Percentiles rank a stretch among this genome's conserved stretches.
phyloP scores from a whole-genome alignment of 1,284 basidiomycete species.

The Megacollybia platyphylla region DNA sequence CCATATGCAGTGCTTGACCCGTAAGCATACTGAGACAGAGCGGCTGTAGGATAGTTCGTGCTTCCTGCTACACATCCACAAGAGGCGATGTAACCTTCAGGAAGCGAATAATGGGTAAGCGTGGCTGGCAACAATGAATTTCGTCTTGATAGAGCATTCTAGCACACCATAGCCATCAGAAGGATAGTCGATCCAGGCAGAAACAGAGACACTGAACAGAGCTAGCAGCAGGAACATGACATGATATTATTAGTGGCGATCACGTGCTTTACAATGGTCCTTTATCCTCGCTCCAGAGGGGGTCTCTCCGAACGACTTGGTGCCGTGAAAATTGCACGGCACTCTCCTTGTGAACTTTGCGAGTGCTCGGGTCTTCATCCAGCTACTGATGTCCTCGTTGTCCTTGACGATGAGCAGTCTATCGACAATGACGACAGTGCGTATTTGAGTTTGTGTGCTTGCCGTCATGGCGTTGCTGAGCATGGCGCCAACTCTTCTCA shows the following conservation, averaged over 20 bases:
- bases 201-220: background rate
- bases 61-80: slow-evolving; percentile 57
- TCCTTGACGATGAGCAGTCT: slow-evolving; percentile 41
- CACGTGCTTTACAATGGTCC: slow-evolving; percentile 25
- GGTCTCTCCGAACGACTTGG: slow-evolving; percentile 30
- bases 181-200: slow-evolving; percentile 48
- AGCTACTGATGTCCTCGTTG: slow-evolving; percentile 38
- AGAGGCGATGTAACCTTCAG: slow-evolving; percentile 35
- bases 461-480: slow-evolving; percentile 59
- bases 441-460: slow-evolving; percentile 61
- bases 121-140: background rate
- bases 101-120: slow-evolving; percentile 34
- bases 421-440: slow-evolving; percentile 43
- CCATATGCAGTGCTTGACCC: slow-evolving; percentile 65
- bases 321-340: slow-evolving; percentile 62
- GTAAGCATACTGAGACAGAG: slow-evolving; percentile 64
- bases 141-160: slow-evolving; percentile 35
- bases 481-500: slow-evolving; percentile 57
- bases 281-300: slow-evolving; percentile 46
- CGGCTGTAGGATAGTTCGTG: slow-evolving; percentile 65
- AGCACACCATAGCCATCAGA: slow-evolving; percentile 28
- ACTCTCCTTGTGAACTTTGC: slow-evolving; percentile 55
- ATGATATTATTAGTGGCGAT: background rate
- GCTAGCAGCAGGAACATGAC: background rate
- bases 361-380: slow-evolving; percentile 60